Evolutionary conservation across 2,329 filamentous ascomycete genomes (phyloP).

Genomic region (Fusarium subtropicale): DNA sequence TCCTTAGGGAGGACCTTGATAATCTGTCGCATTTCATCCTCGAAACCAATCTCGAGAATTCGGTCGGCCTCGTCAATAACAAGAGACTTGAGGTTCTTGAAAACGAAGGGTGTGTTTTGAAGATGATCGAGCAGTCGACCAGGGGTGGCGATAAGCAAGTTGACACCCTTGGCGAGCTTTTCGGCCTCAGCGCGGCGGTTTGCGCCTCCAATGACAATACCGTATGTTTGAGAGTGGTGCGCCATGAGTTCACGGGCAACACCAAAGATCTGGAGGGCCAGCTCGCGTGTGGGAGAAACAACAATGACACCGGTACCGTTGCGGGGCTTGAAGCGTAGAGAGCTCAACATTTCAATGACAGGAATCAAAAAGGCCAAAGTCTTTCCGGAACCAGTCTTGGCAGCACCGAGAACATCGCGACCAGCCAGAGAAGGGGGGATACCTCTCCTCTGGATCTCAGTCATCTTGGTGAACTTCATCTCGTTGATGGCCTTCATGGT

Average conservation of each 20-base stretch:
- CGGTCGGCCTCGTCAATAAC: constrained; percentile 98
- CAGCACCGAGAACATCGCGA: constrained; percentile 91
- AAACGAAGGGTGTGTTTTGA: constrained; percentile 90
- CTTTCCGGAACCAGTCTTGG: constrained; percentile 96
- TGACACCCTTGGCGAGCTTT: constrained; percentile 94
- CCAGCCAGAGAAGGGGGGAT: constrained; percentile 92
- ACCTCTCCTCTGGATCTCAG: constrained; percentile 87
- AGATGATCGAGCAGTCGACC: constrained; percentile 93
- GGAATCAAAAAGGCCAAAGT: constrained; percentile 95
- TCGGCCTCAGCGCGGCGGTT: constrained; percentile 91
- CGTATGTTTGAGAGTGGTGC: constrained; percentile 92
- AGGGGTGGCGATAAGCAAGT: constrained; percentile 92
- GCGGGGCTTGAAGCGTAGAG: constrained; percentile 91
- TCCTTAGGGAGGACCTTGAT: constrained; percentile 92
- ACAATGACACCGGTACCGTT: constrained; percentile 94
- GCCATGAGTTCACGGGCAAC: constrained; percentile 94
- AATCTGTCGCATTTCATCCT: constrained; percentile 97
- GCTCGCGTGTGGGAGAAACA: constrained; percentile 91
- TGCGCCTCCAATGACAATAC: constrained; percentile 95
- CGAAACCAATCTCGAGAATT: constrained; percentile 96
- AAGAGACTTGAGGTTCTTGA: constrained; percentile 92
- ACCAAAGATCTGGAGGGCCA: constrained; percentile 95
- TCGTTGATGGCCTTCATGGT: constrained; percentile 88
- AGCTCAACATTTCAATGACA: constrained; percentile 90
- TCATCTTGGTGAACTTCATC: constrained; percentile 97